A percentile compares a stretch with the other conserved stretches of the same genome.
Evolutionary conservation across 164 flowering plant species (phyloP).

Genomic region (Liriodendron chinense): DNA sequence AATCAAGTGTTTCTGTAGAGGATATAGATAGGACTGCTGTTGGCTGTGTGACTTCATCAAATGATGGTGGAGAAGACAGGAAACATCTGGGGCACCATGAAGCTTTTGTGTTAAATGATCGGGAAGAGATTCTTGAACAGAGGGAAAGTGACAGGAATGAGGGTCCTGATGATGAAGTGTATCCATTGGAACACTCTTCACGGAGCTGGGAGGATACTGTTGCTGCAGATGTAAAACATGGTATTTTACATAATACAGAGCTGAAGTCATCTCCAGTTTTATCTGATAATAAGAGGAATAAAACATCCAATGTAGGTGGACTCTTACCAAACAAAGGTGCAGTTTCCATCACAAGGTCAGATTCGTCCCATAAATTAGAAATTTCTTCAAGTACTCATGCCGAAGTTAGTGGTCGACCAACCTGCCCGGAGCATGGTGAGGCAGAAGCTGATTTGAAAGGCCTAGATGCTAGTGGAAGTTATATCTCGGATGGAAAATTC

Average conservation of each 20-base stretch:
- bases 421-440: slow-evolving; percentile 3
- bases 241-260: slow-evolving; percentile 11
- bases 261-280: slow-evolving; percentile 17
- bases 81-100: background rate
- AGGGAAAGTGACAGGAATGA: slow-evolving; percentile 19
- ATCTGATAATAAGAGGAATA: slow-evolving; percentile 20
- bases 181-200: slow-evolving; percentile 38
- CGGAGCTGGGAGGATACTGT: slow-evolving; percentile 23
- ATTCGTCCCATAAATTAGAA: slow-evolving; percentile 20
- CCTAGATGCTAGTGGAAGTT: slow-evolving; percentile 2
- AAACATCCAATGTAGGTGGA: slow-evolving; percentile 20
- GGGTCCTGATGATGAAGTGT: slow-evolving; percentile 26
- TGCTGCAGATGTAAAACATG: slow-evolving; percentile 32
- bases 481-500: slow-evolving; percentile 15
- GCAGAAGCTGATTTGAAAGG: slow-evolving; percentile 7
- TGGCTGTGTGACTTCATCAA: slow-evolving; percentile 25
- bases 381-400: slow-evolving; percentile 15
- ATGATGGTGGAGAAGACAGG: slow-evolving; percentile 27
- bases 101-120: slow-evolving; percentile 25
- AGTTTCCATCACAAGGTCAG: slow-evolving; percentile 13
- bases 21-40: slow-evolving; percentile 27
- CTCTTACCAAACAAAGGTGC: slow-evolving; percentile 24
- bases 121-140: slow-evolving; percentile 14
- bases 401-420: slow-evolving; percentile 13
- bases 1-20: slow-evolving; percentile 28